A percentile compares a stretch with the other conserved stretches of the same genome.
phyloP scores from a whole-genome alignment of 2,329 filamentous ascomycete species.

The Tetracladium maxilliforme region DNA sequence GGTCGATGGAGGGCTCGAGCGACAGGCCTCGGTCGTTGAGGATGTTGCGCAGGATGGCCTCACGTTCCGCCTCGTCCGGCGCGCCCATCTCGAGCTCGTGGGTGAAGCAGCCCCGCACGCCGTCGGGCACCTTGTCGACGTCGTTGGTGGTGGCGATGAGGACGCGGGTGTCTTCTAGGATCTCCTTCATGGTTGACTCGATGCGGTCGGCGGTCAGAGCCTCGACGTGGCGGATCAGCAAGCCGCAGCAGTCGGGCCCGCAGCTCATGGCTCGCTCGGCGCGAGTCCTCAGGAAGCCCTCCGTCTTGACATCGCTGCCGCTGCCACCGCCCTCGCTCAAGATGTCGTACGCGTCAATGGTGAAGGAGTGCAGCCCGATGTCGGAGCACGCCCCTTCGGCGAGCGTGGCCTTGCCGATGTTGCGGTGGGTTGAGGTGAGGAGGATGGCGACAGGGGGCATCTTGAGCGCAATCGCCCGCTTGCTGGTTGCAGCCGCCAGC shows the following conservation, averaged over 20 bases:
- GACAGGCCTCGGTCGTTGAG: constrained; percentile 61
- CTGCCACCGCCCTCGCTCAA: constrained; percentile 80
- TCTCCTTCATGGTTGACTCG: constrained; percentile 68
- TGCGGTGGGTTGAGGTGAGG: constrained; percentile 79
- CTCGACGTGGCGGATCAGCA: constrained; percentile 84
- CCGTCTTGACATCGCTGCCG: constrained; percentile 84
- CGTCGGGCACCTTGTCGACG: constrained; percentile 85
- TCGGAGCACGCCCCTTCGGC: constrained; percentile 69
- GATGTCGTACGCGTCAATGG: constrained; percentile 85
- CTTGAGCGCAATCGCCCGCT: constrained; percentile 70
- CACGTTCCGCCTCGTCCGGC: constrained; percentile 82
- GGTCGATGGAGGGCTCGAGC: constrained; percentile 71
- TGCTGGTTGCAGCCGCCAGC: constrained; percentile 77
- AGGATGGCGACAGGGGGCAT: constrained; percentile 82
- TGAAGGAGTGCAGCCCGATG: constrained; percentile 78
- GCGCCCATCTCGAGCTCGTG: constrained; percentile 91
- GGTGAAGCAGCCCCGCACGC: constrained; percentile 79
- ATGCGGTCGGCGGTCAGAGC: constrained; percentile 85
- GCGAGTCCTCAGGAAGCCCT: constrained; percentile 75
- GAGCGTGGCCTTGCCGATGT: constrained; percentile 80
- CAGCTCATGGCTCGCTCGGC: constrained; percentile 83
- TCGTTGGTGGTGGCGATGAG: constrained; percentile 91
- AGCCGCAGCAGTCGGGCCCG: constrained; percentile 65
- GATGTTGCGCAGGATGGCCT: constrained; percentile 70
- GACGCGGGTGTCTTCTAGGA: constrained; percentile 66